Percentiles rank a stretch among this genome's conserved stretches.
Evolutionary conservation across 2,329 filamentous ascomycete genomes (phyloP).

Genomic region (Sphaerostilbella broomeana): DNA sequence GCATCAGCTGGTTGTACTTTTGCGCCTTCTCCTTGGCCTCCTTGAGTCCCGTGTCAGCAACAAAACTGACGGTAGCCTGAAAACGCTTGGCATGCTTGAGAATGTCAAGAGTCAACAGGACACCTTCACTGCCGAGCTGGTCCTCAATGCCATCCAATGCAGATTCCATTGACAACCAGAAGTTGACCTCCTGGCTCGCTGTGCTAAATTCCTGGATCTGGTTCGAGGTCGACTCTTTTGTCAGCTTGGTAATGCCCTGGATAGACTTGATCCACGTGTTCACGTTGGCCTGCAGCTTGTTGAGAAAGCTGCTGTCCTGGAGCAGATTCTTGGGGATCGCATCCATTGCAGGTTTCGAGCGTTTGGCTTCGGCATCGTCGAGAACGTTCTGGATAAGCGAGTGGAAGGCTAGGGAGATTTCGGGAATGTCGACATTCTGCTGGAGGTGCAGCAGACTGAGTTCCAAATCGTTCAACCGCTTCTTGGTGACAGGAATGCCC

Average conservation of each 20-base stretch:
- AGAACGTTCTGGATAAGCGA: constrained; percentile 80
- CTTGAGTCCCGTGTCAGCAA: constrained; percentile 89
- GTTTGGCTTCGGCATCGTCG: constrained; percentile 64
- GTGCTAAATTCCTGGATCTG: constrained; percentile 53
- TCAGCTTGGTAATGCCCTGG: constrained; percentile 90
- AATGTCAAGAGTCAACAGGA: constrained; percentile 86
- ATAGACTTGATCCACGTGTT: constrained; percentile 99
- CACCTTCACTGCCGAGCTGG: constrained; percentile 82
- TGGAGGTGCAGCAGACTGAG: constrained; percentile 85
- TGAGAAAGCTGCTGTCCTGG: constrained; percentile 85
- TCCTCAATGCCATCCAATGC: constrained; percentile 86
- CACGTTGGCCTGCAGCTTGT: constrained; percentile 85
- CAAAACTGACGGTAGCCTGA: constrained; percentile 94
- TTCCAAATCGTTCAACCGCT: constrained; percentile 91
- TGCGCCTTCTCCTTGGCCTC: constrained; percentile 94
- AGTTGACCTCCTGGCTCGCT: constrained; percentile 96
- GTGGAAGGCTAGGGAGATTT: constrained; percentile 80
- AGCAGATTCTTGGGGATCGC: constrained; percentile 69
- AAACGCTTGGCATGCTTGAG: constrained; percentile 96
- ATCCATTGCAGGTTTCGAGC: constrained; percentile 67
- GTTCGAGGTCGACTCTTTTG: constrained; percentile 67
- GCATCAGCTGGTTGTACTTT: constrained; percentile 98
- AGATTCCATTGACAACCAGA: constrained; percentile 96
- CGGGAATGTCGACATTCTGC: constrained; percentile 96
- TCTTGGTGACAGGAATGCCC: constrained; percentile 94